phyloP scores from a whole-genome alignment of 1,139 yeast genomes.

The Kodamaea derodonti region DNA sequence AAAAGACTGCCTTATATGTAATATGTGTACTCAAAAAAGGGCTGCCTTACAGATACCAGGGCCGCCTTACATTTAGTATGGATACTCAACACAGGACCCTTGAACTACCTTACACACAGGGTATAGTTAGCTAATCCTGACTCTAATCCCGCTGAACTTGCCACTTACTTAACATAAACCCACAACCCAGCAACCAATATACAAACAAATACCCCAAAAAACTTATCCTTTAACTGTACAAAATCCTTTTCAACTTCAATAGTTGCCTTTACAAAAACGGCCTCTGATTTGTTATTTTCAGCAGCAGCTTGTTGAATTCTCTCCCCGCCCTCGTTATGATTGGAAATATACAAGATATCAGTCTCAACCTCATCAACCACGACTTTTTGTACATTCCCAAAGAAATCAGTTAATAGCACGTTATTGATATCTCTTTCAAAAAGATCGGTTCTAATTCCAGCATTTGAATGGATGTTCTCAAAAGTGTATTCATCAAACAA shows the following conservation, averaged over 20 bases:
- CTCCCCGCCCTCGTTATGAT: constrained; percentile 21
- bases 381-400: constrained; percentile 88
- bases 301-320: background rate
- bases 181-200: constrained; percentile 5
- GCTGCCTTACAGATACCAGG: too few relatives aligned
- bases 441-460: constrained; percentile 84
- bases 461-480: constrained; percentile 84
- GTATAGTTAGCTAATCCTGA: too few relatives aligned
- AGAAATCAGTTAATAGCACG: constrained; percentile 85
- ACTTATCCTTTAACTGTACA: constrained; percentile 4
- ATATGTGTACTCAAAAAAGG: too few relatives aligned
- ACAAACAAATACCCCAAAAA: constrained; percentile 5
- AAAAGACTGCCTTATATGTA: too few relatives aligned
- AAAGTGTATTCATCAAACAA: constrained; percentile 80
- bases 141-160: too few relatives aligned
- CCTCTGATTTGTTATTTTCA: background rate
- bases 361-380: constrained; percentile 58
- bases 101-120: too few relatives aligned
- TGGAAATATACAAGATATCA: constrained; percentile 35
- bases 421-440: constrained; percentile 64
- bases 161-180: constrained; percentile 6
- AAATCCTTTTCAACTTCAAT: constrained; percentile 1
- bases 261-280: background rate
- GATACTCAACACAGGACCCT: too few relatives aligned
- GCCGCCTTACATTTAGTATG: too few relatives aligned